Base-by-base conservation (phyloP, 257 asterid species). In the Solanum ossicruentum region DNA sequence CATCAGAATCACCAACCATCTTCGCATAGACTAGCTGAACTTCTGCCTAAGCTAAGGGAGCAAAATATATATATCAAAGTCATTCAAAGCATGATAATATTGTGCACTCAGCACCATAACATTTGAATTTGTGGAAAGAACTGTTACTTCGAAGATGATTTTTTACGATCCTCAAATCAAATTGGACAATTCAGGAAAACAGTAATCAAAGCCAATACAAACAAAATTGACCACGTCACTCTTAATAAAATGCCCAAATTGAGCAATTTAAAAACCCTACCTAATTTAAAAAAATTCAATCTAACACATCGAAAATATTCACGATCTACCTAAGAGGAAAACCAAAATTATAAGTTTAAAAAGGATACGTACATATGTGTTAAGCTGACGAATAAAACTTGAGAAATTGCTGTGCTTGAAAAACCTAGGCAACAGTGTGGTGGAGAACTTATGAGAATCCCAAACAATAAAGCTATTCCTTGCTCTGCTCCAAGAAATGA, bases 361-460 rank as follows among this genome's bases (percentile, higher is more conserved):
- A 36, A 36, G 39, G 47, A 69, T 43, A 93, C 98, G 92, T 91
- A 97, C 99, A 91, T 97, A 95, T 4, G 99, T 95, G 85, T 97
- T 97, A 77, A 97, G 99, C 96, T 97, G 99, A 7, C 99, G 96
- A 69, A 97, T 84, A 90, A 97, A 97, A 89, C 98, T 97, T 23
- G 99, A 95, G 89, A 97, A 97, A 85, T 97, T 97, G 41, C 88
- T 87, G 87, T 97, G 99, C 92, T 95, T 97, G 92, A 97, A 97
- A 86, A 90, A 89, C 86, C 61, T 92, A 8, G 99, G 99, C 28
- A 97, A 93, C 91, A 97, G 88, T 87, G 93, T 78, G n/a, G 94
- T 88, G 18, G 99, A 94, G 65, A 97, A 94, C 52, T 77, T 72
- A 49, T 91, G 93, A 51, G 90, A 89, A 84, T 96, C 99, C 98